Evolutionary conservation across 768 basidiomycete genomes (phyloP), one percentile per base, ranked within the genome.

Genomic region (Tylopilus felleus): DNA sequence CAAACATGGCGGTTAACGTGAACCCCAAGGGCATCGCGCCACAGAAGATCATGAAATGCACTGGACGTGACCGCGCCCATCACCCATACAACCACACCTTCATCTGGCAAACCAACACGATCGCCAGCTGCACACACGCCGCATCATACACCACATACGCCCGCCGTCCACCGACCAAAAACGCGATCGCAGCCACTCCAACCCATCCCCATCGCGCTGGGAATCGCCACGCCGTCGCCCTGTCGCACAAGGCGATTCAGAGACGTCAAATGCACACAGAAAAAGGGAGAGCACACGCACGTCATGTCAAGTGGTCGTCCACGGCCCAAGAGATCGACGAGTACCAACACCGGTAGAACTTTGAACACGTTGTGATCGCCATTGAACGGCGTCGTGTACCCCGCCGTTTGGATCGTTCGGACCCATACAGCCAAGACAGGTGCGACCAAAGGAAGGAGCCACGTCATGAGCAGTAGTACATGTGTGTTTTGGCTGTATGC

Each of bases 341-440:
- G 68, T 29, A 85, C 61, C 13, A 90, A 69, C 65, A 83, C 85
- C 7, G 87, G 88, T 1, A 78, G 77, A 23, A 84, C 81, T 44
- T 80, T 80, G 41, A 86, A 60, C 56, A 87, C 79, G 64, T 81
- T 80, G 64, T 93, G 91, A 65, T 95, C 93, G 0, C 88, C 85
- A 40, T 85, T 80, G 68, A 93, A 95, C 3, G 89, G 89, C 6
- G 85, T 85, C 8, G 81, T 85, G 56, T 83, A 80, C 1, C 90
- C 89, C 10, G 91, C 88, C 1, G 89, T 89, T 35, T 82, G 77
- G 12, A 96, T 73, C 36, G 93, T 95, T 47, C 93, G 82, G 3
- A 86, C 87, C 95, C 95, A 98, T 3, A 96, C 93, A 2, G 82
- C 86, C 23, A 98, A 74, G 7, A 88, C 85, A 0, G 91, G 86